Conservation (phyloP, 208 protist genomes). For the Acanthamoeba royreba region DNA sequence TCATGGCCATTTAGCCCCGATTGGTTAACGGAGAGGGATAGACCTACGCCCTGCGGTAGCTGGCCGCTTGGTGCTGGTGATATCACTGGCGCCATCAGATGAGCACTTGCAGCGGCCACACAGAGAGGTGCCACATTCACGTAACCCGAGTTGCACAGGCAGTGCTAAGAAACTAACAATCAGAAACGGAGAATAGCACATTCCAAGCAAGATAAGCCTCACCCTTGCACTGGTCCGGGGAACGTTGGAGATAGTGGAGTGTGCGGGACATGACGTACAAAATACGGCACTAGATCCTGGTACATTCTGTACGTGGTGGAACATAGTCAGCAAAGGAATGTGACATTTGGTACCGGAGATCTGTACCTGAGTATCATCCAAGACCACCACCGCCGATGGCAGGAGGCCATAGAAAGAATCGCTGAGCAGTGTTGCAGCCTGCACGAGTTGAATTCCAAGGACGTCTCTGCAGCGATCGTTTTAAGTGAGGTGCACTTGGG, state of each 20-base stretch:
- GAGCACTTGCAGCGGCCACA: background rate
- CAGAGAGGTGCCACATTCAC: background rate
- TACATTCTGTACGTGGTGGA: background rate
- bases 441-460: background rate
- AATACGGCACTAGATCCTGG: background rate
- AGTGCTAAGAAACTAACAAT: background rate
- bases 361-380: background rate
- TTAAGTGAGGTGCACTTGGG: no score
- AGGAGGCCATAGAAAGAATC: background rate
- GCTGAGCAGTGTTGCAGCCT: background rate
- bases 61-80: background rate
- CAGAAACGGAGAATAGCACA: background rate
- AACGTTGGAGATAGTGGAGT: background rate
- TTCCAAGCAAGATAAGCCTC: background rate
- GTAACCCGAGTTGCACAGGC: background rate
- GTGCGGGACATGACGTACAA: background rate
- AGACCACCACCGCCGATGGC: background rate
- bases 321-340: background rate
- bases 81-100: background rate
- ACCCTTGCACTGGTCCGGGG: background rate
- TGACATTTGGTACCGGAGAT: background rate
- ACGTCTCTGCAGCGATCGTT: background rate
- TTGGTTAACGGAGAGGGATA: background rate
- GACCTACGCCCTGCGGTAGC: background rate
- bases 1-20: background rate